phyloP scores from a whole-genome alignment of 495 filamentous ascomycete genomes.

The Chaetomium cochliodes region DNA sequence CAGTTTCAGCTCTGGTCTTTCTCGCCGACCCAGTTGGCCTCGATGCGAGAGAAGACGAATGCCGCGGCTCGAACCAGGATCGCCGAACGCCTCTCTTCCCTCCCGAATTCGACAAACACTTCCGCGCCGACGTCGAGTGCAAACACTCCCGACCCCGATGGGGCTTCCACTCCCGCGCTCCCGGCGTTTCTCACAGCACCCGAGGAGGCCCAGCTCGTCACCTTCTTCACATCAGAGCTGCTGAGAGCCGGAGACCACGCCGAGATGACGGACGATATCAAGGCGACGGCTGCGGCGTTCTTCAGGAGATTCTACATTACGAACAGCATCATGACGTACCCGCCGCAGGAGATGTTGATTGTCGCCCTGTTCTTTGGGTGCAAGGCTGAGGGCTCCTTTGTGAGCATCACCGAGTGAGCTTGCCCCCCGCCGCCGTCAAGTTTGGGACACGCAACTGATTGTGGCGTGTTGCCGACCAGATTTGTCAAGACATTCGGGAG shows the following conservation, averaged over 20 bases:
- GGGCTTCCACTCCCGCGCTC: conserved; percentile 36
- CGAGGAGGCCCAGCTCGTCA: conserved; percentile 79
- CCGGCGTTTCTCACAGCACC: conserved; percentile 74
- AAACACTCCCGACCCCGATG: conserved; percentile 39
- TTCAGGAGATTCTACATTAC: conserved; percentile 91
- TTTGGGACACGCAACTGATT: not conserved
- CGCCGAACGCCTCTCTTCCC: conserved; percentile 39
- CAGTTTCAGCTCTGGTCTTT: conserved; percentile 95
- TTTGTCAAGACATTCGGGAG: conserved; percentile 59
- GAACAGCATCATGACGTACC: conserved; percentile 93
- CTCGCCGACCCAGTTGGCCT: conserved; percentile 65
- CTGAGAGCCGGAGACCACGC: conserved; percentile 73
- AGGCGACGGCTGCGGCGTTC: conserved; percentile 89
- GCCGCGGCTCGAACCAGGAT: conserved; percentile 68
- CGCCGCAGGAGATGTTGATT: conserved; percentile 79
- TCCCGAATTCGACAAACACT: conserved; percentile 27
- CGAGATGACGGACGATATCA: conserved; percentile 73
- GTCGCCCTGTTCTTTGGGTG: conserved; percentile 87
- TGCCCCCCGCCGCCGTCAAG: not conserved
- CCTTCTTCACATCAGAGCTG: conserved; percentile 72
- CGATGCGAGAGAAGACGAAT: conserved; percentile 75
- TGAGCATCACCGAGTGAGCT: conserved; percentile 63
- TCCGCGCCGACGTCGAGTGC: conserved; percentile 37
- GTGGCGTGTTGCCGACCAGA: conserved; percentile 32
- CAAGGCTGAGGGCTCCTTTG: conserved; percentile 84